Base-by-base conservation (phyloP, 2,329 filamentous ascomycete species). In the Colletotrichum tanaceti region DNA sequence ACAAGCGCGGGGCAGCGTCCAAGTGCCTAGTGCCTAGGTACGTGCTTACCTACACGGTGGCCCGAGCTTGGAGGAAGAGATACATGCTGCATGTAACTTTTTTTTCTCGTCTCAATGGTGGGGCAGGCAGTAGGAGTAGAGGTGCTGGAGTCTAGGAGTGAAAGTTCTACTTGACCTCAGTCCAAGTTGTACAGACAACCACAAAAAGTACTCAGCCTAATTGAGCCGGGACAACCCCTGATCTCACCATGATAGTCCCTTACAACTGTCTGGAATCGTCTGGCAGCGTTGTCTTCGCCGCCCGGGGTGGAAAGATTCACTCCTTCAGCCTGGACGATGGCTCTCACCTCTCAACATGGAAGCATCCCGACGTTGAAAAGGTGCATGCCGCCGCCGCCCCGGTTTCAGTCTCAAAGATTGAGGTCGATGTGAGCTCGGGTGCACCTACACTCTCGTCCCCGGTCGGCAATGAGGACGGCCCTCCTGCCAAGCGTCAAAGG, bases 261-360 rank as follows among this genome's bases (percentile, higher is more conserved):
- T 91, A 91, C 73, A 91, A 91, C 73, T 86, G 88, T 73, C 79
- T 93, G 54, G 81, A 81, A 58, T 77, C 79, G 43, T 83, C 84
- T 71, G 86, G 86, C 53, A 78, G 85, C 72, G 79, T 91, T 22
- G 78, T 98, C 20, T 85, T 97, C 73, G 92, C 91, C 44, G 92
- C 93, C 32, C 89, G 90, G 70, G 93, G 93, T 16, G 87, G 90
- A 55, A 87, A 85, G 73, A 87, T 98, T 62, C 87, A 93, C 74
- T 87, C 89, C 2, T 91, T 93, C 77, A 84, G 84, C 74, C 79
- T 90, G 7, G 75, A 81, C n/a, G 83, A 87, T 70, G 87, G 89
- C 39, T 79, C 81, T 55, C 81, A 88, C 59, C 77, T 93, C 20
- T 89, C 87, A 50, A 82, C 84, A 74, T 94, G 91, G 91, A 82